Base-by-base conservation (phyloP, 305 asterid species). In the Fraxinus sp. region DNA sequence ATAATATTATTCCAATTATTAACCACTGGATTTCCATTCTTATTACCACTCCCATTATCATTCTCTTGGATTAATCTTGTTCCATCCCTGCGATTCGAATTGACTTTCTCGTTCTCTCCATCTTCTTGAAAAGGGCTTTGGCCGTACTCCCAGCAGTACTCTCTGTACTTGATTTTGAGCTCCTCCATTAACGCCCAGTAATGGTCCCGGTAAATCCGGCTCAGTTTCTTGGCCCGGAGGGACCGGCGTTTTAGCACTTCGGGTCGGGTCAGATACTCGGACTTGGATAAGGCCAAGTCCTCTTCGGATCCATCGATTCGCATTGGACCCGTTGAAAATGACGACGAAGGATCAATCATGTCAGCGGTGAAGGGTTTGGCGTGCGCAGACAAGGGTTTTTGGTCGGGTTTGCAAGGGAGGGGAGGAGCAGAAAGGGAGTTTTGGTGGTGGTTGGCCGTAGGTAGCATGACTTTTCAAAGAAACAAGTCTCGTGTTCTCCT, bases 171-270 rank as follows among this genome's bases (percentile, higher is more conserved):
- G 11, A 37, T 55, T 87, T 83, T 91, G 64, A 91, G 77, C 66
- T 91, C 93, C 83, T 88, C 91, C 92, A 91, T 89, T 72, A 90
- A 70, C 39, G 87, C 83, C 95, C 93, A 90, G 83, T 87, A 90
- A n/a, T 79, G 81, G 44, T 92, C 88, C 76, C 89, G 70, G 76
- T 88, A 92, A 41, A 87, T 88, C 75, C 84, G 80, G 1, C 85
- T 62, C 7, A 92, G 86, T 78, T 89, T 88, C 81, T 84, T 85
- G 8, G 83, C 37, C 30, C 92, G 87, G 62, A 90, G 90, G 4
- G 81, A 37, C 30, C 94, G 86, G 52, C 92, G 91, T 68, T 72
- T 76, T 7, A 89, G 30, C 14, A 92, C 83, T 64, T 91, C 93
- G 24, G 76, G 22, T 44, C 87, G 88, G 52, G 91, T 85, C 85